phyloP scores from a whole-genome alignment of 1,284 basidiomycete species.

The Trametes versicolor region DNA sequence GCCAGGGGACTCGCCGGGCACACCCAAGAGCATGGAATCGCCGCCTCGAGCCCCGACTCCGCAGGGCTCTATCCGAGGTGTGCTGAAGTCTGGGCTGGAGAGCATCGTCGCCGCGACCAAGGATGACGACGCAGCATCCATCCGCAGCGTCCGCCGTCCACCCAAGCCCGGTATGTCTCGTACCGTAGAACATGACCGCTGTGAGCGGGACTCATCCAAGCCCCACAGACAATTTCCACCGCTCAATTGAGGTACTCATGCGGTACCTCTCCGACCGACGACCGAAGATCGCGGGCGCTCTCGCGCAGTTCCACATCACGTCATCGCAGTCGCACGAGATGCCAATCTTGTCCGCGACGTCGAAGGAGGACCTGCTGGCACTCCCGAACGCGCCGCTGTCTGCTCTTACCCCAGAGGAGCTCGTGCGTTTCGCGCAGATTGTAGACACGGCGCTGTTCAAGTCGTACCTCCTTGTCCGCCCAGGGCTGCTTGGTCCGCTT shows the following conservation, averaged over 20 bases:
- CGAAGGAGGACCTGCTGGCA: constrained; percentile 77
- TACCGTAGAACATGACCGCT: not conserved
- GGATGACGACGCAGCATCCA: constrained; percentile 71
- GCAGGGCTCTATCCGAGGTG: constrained; percentile 59
- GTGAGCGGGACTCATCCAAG: not conserved
- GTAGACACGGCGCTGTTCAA: constrained; percentile 98
- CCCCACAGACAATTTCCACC: constrained; percentile 62
- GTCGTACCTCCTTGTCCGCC: constrained; percentile 87
- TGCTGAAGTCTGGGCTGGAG: constrained; percentile 63
- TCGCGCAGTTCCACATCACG: constrained; percentile 75
- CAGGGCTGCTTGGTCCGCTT: constrained; percentile 86
- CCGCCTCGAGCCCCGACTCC: constrained; percentile 49
- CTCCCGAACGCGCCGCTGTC: constrained; percentile 79
- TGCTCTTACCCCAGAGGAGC: constrained; percentile 79
- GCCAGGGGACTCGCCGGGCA: constrained; percentile 33
- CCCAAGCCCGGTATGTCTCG: constrained; percentile 24
- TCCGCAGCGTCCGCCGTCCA: constrained; percentile 50
- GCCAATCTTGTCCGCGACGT: constrained; percentile 71
- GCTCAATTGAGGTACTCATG: constrained; percentile 75
- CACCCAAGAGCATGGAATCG: constrained; percentile 32
- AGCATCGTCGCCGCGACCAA: constrained; percentile 57
- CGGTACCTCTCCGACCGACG: constrained; percentile 86
- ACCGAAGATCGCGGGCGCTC: constrained; percentile 83
- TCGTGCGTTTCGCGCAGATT: constrained; percentile 90
- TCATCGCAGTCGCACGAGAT: constrained; percentile 73